phyloP scores from a whole-genome alignment of 1,284 basidiomycete species.

The Melampsora americana region DNA sequence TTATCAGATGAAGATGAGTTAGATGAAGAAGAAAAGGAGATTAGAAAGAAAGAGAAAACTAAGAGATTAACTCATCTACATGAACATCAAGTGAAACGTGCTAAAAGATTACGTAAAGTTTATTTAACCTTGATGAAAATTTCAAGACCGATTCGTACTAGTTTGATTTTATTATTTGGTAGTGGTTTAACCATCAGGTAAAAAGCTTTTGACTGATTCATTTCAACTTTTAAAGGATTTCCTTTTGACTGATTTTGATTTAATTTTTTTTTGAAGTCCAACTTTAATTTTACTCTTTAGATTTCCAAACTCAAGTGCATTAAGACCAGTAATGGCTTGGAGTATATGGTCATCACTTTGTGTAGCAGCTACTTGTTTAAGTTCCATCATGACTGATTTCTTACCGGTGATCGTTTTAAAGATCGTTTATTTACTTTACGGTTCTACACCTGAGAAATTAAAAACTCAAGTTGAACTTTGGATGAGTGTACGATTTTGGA shows the following conservation, averaged over 20 bases:
- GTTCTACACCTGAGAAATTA: slow-evolving; percentile 37
- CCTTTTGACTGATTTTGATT: neutral
- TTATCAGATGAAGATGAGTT: slow-evolving; percentile 35
- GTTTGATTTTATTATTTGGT: slow-evolving; percentile 19
- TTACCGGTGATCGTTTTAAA: slow-evolving; percentile 29
- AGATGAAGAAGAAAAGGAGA: slow-evolving; percentile 25
- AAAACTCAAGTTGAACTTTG: slow-evolving; percentile 44
- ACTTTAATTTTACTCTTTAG: slow-evolving; percentile 11
- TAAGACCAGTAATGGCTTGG: slow-evolving; percentile 23
- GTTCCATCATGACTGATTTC: slow-evolving; percentile 34
- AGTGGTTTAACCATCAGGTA: slow-evolving; percentile 24
- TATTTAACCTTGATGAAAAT: slow-evolving; percentile 35
- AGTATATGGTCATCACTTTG: slow-evolving; percentile 27
- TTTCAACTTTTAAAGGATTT: neutral
- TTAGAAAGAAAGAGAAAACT: slow-evolving; percentile 11
- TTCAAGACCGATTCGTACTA: slow-evolving; percentile 9
- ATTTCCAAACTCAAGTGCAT: slow-evolving; percentile 9
- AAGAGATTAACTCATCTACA: neutral
- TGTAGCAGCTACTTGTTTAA: slow-evolving; percentile 22
- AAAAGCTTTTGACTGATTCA: slow-evolving; percentile 1
- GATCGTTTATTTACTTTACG: slow-evolving; percentile 23
- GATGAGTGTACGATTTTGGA: slow-evolving; percentile 35
- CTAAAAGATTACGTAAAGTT: slow-evolving; percentile 35
- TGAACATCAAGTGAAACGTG: slow-evolving; percentile 26
- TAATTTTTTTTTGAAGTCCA: slow-evolving; percentile 11